Evolutionary conservation across 352 stramenopile genomes (phyloP).

Genomic region (Phytophthora megakarya): DNA sequence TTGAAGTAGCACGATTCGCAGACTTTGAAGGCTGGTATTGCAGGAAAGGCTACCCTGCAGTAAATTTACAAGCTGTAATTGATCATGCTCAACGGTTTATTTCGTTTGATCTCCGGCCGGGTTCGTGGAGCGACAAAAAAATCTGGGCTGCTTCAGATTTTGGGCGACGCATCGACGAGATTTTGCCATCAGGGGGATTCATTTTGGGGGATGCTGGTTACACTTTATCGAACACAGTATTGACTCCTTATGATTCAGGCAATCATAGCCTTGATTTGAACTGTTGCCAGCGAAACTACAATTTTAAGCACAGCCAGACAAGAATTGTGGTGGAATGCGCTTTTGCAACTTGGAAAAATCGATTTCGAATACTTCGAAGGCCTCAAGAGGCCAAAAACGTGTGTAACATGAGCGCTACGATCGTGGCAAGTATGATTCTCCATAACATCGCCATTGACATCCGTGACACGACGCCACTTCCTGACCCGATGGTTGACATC

Average conservation of each 20-base stretch:
- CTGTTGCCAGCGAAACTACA: neutral
- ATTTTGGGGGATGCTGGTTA: constrained; percentile 3
- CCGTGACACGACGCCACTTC: neutral
- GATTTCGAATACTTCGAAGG: neutral
- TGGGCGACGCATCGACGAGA: neutral
- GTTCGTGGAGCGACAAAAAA: constrained; percentile 11
- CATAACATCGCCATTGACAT: constrained; percentile 2
- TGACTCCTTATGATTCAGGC: neutral
- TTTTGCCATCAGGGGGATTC: neutral
- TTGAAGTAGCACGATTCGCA: neutral
- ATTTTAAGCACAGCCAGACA: constrained; percentile 1
- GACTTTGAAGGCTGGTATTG: constrained; percentile 7
- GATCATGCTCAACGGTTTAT: constrained; percentile 4
- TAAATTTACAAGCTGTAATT: constrained; percentile 4
- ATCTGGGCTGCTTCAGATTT: constrained; percentile 4
- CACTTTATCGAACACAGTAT: neutral
- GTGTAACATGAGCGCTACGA: neutral
- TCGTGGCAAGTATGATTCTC: constrained; percentile 1
- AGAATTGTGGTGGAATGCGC: neutral
- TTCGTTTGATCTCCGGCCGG: neutral
- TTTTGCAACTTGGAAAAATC: constrained; percentile 4
- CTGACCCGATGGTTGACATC: neutral
- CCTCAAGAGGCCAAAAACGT: neutral
- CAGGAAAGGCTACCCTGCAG: neutral
- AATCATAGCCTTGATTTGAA: neutral